A percentile compares a stretch with the other conserved stretches of the same genome.
phyloP scores from a whole-genome alignment of 306 rosid genomes.

The Trifolium fragiferum region DNA sequence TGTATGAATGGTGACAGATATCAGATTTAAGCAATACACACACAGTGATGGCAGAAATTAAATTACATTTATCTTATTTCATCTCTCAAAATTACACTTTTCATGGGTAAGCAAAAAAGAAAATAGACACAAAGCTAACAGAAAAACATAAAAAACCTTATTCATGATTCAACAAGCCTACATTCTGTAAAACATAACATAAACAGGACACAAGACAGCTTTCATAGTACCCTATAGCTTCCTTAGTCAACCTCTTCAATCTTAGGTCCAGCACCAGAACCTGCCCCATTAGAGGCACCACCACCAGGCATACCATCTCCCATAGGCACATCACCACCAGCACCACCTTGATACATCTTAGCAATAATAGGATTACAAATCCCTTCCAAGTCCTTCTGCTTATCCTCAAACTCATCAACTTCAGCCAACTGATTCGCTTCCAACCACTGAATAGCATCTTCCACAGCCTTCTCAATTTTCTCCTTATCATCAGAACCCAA shows the following conservation, averaged over 20 bases:
- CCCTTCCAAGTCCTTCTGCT: conserved; percentile 75
- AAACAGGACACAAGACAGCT: neutral
- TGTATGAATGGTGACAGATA: neutral
- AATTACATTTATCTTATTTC: conserved; percentile 3
- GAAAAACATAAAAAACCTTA: neutral
- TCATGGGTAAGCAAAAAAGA: neutral
- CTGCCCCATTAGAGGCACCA: conserved; percentile 37
- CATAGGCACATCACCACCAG: conserved; percentile 44
- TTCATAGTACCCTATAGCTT: neutral
- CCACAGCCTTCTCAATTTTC: conserved; percentile 78
- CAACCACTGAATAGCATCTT: conserved; percentile 68
- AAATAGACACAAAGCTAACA: neutral
- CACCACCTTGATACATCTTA: conserved; percentile 70
- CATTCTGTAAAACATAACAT: neutral
- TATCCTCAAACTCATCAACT: conserved; percentile 83
- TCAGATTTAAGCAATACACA: neutral
- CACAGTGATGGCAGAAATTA: neutral
- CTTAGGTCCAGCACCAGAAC: conserved; percentile 77
- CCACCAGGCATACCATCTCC: conserved; percentile 43
- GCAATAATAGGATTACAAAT: conserved; percentile 79
- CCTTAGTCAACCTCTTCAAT: conserved; percentile 80
- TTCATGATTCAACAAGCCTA: neutral
- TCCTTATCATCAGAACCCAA: conserved; percentile 58
- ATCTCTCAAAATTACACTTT: neutral
- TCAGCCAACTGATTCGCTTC: conserved; percentile 83